Evolutionary conservation across 139 green algal genomes (phyloP).

Genomic region (Closterium sp.): DNA sequence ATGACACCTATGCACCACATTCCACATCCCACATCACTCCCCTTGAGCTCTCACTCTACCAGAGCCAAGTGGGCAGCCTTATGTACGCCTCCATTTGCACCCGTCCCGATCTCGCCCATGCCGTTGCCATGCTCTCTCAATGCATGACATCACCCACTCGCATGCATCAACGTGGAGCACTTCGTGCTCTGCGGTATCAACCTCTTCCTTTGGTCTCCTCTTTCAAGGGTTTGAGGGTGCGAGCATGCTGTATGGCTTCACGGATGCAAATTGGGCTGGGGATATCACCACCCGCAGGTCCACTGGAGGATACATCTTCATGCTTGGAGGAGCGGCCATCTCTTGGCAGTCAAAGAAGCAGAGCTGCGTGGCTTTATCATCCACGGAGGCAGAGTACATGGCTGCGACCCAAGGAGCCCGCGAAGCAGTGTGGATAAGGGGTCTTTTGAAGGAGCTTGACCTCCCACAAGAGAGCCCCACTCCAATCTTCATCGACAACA

Average conservation of each 20-base stretch:
- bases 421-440: neutral
- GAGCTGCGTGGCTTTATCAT: neutral
- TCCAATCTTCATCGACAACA: neutral
- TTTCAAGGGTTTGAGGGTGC: slow-evolving; percentile 3
- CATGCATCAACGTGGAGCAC: slow-evolving; percentile 1
- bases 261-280: slow-evolving; percentile 7
- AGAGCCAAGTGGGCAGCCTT: slow-evolving; percentile 18
- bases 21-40: neutral
- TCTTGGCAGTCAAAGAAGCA: slow-evolving; percentile 1
- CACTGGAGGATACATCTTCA: slow-evolving; percentile 29
- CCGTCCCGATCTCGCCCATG: slow-evolving; percentile 11
- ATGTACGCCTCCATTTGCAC: slow-evolving; percentile 14
- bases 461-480: neutral
- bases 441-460: neutral
- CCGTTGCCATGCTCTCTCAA: neutral
- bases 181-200: neutral
- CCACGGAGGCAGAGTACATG: slow-evolving; percentile 19
- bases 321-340: slow-evolving; percentile 5
- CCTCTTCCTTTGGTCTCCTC: slow-evolving; percentile 9
- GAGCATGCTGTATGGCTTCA: neutral
- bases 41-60: slow-evolving; percentile 10
- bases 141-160: slow-evolving; percentile 3
- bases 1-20: neutral
- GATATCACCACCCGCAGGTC: slow-evolving; percentile 13
- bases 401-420: neutral